Evolutionary conservation across 257 asterid species (phyloP).

Genomic region (Fraxinus excelsior): DNA sequence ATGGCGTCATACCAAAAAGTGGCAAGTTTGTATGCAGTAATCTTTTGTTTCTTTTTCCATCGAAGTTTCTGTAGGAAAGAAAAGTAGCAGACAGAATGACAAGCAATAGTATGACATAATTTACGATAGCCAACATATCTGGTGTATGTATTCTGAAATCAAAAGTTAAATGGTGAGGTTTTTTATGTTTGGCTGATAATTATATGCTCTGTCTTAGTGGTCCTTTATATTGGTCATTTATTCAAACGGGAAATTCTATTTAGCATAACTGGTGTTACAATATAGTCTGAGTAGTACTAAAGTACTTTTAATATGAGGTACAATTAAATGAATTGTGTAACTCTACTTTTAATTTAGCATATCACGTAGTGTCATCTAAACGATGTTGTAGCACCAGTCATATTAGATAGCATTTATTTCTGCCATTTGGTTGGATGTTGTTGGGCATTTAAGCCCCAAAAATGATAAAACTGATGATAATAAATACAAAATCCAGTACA

Average conservation of each 20-base stretch:
- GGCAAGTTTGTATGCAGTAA: slow-evolving; percentile 1
- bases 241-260: too few species aligned
- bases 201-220: neutral
- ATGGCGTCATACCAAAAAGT: slow-evolving; percentile 15
- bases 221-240: neutral
- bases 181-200: neutral
- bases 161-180: neutral
- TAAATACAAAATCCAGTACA: too few species aligned
- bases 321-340: too few species aligned
- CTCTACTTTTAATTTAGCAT: too few species aligned
- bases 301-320: too few species aligned
- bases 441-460: too few species aligned
- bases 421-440: neutral
- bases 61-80: neutral
- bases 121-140: neutral
- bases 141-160: neutral
- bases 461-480: too few species aligned
- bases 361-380: too few species aligned
- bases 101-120: neutral
- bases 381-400: too few species aligned
- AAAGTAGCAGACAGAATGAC: neutral
- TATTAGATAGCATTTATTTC: too few species aligned
- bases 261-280: too few species aligned
- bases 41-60: neutral
- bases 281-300: too few species aligned